Evolutionary conservation across 2,329 filamentous ascomycete species (phyloP), one percentile per base, ranked within the genome.

Genomic region (Nemania serpens): DNA sequence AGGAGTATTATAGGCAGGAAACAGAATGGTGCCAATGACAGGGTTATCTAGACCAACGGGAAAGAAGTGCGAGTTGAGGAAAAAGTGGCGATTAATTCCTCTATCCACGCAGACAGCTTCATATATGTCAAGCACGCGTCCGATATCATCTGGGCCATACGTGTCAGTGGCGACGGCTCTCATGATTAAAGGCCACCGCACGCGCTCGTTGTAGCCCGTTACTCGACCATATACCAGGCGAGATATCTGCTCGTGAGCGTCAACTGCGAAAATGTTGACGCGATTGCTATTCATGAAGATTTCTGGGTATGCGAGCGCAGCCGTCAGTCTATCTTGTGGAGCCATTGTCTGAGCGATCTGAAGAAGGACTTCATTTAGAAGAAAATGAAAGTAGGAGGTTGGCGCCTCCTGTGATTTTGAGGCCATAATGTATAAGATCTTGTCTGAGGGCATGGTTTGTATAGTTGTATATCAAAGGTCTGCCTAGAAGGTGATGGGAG

Each of bases 41-140:
- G n/a, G n/a, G n/a, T n/a, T n/a, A n/a, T n/a, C n/a, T n/a, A n/a
- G n/a, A n/a, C n/a, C n/a, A n/a, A n/a, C n/a, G n/a, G n/a, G n/a
- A n/a, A n/a, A n/a, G n/a, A 61, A 58, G 10, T 3, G 3, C 1
- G 37, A 54, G 34, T 58, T 50, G 2, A 61, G 20, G 22, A 61
- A 61, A 41, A 18, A 11, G 10, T 53, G 2, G 11, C 1, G 42
- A 15, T 48, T 9, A 22, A 56, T 17, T 10, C 29, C 5, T 2
- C 20, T 37, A 1, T 17, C 18, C 11, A 17, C 4, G 17, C 33
- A 41, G 20, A 56, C 47, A 5, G 33, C 13, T 29, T 61, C 52
- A 3, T 61, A 61, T 2, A 18, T 9, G 2, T 48, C 25, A 0
- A 61, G 12, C 1, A 56, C 25, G 1, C 4, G 1, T 0, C 11